A percentile compares a stretch with the other conserved stretches of the same genome.
Conservation (phyloP, 768 basidiomycete genomes). For the Chalciporus piperatus region DNA sequence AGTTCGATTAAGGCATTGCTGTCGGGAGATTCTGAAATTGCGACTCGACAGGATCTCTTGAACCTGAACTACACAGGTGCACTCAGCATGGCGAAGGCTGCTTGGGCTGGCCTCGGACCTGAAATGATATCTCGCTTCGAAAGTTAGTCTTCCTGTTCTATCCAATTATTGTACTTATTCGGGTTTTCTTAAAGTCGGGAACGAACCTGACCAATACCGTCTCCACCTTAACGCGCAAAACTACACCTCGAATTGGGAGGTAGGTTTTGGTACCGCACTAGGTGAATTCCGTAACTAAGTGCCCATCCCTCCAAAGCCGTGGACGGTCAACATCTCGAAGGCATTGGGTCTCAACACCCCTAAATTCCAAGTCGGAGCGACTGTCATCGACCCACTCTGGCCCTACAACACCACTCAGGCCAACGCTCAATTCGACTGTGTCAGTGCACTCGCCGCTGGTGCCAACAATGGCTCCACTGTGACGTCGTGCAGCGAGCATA, state of each 20-base stretch:
- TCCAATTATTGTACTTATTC: not conserved
- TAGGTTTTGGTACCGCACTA: slow-evolving; percentile 17
- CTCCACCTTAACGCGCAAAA: slow-evolving; percentile 40
- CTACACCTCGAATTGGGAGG: slow-evolving; percentile 46
- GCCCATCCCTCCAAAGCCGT: slow-evolving; percentile 32
- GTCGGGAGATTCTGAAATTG: not conserved
- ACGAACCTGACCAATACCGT: slow-evolving; percentile 52
- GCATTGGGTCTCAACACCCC: slow-evolving; percentile 37
- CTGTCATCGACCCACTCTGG: slow-evolving; percentile 51
- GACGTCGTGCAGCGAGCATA: slow-evolving; percentile 50
- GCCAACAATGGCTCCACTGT: slow-evolving; percentile 41
- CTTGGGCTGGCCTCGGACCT: slow-evolving; percentile 36
- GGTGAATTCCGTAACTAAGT: not conserved
- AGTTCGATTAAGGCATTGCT: not conserved
- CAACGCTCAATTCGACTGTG: slow-evolving; percentile 39
- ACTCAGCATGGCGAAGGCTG: slow-evolving; percentile 42
- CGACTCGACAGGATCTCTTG: slow-evolving; percentile 38
- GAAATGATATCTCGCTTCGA: slow-evolving; percentile 42
- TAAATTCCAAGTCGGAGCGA: slow-evolving; percentile 48
- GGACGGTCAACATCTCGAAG: slow-evolving; percentile 48
- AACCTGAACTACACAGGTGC: slow-evolving; percentile 43
- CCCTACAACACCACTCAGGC: slow-evolving; percentile 44
- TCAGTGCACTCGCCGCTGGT: slow-evolving; percentile 48
- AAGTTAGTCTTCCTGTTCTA: slow-evolving; percentile 30
- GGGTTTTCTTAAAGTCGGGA: slow-evolving; percentile 38